Conservation (phyloP, 179 eudicot genomes). For the Carnegiea gigantea region DNA sequence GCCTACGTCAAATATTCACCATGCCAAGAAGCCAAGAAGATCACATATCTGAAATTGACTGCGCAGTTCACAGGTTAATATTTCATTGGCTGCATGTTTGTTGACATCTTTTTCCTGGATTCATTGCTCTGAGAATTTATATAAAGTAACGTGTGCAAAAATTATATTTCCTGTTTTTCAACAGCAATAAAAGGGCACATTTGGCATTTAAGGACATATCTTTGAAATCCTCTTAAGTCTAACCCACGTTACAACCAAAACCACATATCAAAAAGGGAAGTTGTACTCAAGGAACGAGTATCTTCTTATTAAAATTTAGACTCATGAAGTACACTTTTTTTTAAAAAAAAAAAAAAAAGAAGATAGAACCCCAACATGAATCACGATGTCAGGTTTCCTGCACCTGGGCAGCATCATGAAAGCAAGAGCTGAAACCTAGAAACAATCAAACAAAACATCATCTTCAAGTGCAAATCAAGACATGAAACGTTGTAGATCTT, state of each 20-base stretch:
- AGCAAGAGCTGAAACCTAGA: not conserved
- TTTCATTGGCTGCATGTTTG: not conserved
- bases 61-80: not conserved
- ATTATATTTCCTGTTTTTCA: not conserved
- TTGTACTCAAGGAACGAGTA: not conserved
- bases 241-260: not conserved
- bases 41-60: not conserved
- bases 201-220: not conserved
- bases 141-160: not conserved
- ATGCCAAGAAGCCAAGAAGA: not conserved
- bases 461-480: too few species aligned
- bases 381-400: not conserved
- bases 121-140: not conserved
- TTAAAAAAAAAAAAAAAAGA: not conserved
- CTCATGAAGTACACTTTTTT: not conserved
- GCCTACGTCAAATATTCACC: not conserved
- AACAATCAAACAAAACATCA: too few species aligned
- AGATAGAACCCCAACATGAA: not conserved
- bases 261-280: not conserved
- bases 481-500: not conserved
- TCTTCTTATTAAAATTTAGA: not conserved
- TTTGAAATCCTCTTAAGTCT: not conserved
- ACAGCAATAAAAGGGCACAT: not conserved
- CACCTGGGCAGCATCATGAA: not conserved
- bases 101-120: not conserved